phyloP scores from a whole-genome alignment of 805 yeast species.

The Naumovozyma castellii region DNA sequence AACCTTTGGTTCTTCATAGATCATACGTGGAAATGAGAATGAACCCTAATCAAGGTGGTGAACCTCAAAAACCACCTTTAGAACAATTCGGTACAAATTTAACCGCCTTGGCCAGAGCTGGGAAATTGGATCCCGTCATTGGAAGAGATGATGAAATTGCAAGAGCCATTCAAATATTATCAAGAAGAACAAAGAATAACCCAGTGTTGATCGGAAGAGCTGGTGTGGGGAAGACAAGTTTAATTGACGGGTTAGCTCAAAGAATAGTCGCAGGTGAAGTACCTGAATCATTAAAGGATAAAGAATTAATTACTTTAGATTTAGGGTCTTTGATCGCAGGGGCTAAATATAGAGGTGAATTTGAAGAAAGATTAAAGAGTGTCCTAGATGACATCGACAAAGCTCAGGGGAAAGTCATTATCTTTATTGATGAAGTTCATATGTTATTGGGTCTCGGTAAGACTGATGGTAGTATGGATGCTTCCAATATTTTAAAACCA shows the following conservation, averaged over 20 bases:
- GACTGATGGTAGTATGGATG: constrained; percentile 92
- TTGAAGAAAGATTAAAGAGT: constrained; percentile 85
- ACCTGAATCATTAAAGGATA: constrained; percentile 86
- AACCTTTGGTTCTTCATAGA: too few species aligned
- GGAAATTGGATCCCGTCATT: constrained; percentile 91
- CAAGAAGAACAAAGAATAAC: constrained; percentile 88
- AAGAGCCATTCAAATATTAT: constrained; percentile 83
- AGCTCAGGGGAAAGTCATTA: constrained; percentile 61
- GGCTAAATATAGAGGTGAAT: constrained; percentile 97
- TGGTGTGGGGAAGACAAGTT: constrained; percentile 96
- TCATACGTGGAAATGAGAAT: constrained; percentile 29
- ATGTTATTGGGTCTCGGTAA: constrained; percentile 84
- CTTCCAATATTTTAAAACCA: constrained; percentile 86
- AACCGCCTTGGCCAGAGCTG: constrained; percentile 78
- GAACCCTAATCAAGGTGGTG: constrained; percentile 38
- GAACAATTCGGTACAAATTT: constrained; percentile 79
- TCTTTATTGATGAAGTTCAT: constrained; percentile 88
- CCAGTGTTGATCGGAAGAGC: constrained; percentile 94
- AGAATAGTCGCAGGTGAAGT: constrained; percentile 86
- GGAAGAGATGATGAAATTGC: constrained; percentile 94
- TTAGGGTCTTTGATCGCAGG: constrained; percentile 87
- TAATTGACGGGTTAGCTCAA: constrained; percentile 94
- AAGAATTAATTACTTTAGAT: constrained; percentile 74
- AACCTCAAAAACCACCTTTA: constrained; percentile 50
- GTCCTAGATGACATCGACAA: constrained; percentile 80